Base-by-base conservation (phyloP, 169 alveolate genomes). In the Cryptosporidium muris region DNA sequence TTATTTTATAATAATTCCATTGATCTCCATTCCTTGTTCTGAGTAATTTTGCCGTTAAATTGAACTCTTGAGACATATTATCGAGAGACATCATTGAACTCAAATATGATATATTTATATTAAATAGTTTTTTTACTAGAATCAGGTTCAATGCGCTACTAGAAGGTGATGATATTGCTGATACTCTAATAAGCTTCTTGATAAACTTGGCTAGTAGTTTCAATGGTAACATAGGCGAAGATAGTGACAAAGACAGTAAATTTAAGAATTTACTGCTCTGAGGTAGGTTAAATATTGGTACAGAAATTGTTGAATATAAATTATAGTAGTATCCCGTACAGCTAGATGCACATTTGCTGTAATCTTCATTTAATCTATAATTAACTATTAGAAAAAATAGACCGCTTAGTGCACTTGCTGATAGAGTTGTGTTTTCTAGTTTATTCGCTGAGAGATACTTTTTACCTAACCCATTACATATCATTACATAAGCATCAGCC, bases 311-410 rank as follows among this genome's bases (percentile, higher is more conserved):
- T 45, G 54, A 66, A n/a, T 74, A 74, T 48, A 74, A 74, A 56
- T 68, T 66, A 34, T 63, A 63, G 64, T 74, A 74, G 49, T 74
- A 74, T 4, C 85, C 85, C 12, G 85, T 54, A 54, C 85, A 58
- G 40, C 63, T 45, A 12, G 48, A 16, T 25, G 25, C 25, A 25
- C 25, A 25, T 25, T 25, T 25, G 25, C 25, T 25, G 25, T 25
- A 25, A 2, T 45, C 14, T 42, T 74, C 85, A 42, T 42, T 74
- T 37, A 74, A 58, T 43, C 85, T 74, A 38, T 38, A 58, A 48
- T 74, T 74, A 3, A 62, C 67, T 25, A 74, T 74, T 8, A 74
- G 68, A 25, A 58, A 74, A 42, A 74, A 74, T 42, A 74, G 2
- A 11, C 85, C 85, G 43, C 45, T 56, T 16, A 74, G 58, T 25